Evolutionary conservation across 495 filamentous ascomycete species (phyloP).

Genomic region (Penicillium salamii): DNA sequence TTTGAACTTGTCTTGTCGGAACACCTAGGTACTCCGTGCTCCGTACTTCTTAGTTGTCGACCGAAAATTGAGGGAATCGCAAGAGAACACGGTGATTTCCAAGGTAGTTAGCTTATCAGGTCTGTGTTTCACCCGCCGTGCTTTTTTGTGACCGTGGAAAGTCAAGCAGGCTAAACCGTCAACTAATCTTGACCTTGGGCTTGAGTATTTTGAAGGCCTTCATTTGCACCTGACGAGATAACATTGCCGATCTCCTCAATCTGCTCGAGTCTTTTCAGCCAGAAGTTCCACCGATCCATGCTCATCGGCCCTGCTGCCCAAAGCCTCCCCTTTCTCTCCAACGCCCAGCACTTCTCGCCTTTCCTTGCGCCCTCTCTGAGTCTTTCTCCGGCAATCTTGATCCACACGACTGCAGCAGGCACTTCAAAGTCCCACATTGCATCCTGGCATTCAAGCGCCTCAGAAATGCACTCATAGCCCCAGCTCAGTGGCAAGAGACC

Average conservation of each 20-base stretch:
- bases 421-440: conserved; percentile 9
- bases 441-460: conserved; percentile 7
- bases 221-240: conserved; percentile 3
- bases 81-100: too few relatives aligned
- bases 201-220: not conserved
- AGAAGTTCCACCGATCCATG: conserved; percentile 8
- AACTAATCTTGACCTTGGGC: not conserved
- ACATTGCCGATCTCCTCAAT: conserved; percentile 5
- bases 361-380: conserved; percentile 6
- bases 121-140: too few relatives aligned
- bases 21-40: too few relatives aligned
- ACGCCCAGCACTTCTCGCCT: conserved; percentile 8
- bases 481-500: conserved; percentile 7
- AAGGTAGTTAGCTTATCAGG: too few relatives aligned
- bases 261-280: conserved; percentile 5
- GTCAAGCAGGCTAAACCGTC: too few relatives aligned
- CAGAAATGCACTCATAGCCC: conserved; percentile 9
- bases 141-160: too few relatives aligned
- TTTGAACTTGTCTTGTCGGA: too few relatives aligned
- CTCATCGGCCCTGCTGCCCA: conserved; percentile 6
- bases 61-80: too few relatives aligned
- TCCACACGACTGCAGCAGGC: conserved; percentile 8
- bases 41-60: too few relatives aligned
- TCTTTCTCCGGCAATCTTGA: conserved; percentile 7
- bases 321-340: conserved; percentile 9